These are phyloP conservation scores for Trypanosoma avium DNA, from an alignment of 208 protist species.

Conservation along the genomic window DNA sequence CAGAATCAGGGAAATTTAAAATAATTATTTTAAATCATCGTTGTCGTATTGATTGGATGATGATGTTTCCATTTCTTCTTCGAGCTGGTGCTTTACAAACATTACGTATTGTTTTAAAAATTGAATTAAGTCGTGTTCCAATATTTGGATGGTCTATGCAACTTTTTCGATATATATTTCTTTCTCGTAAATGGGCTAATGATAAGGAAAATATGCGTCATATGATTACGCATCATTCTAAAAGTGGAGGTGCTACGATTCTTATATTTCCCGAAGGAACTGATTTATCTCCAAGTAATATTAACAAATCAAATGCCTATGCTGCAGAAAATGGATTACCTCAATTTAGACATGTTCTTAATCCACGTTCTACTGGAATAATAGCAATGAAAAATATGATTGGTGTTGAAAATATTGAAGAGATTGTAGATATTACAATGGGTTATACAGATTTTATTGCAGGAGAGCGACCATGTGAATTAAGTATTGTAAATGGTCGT, in stretches of 20 bases:
- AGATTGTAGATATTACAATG: constrained; percentile 81
- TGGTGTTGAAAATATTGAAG: constrained; percentile 59
- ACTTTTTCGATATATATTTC: constrained; percentile 82
- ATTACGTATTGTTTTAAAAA: constrained; percentile 78
- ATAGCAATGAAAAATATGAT: constrained; percentile 73
- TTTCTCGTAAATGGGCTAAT: constrained; percentile 68
- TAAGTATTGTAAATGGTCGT: constrained; percentile 64
- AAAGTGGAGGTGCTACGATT: constrained; percentile 38
- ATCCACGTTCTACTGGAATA: constrained; percentile 77
- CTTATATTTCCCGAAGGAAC: constrained; percentile 89
- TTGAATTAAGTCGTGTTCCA: constrained; percentile 45
- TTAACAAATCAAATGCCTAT: constrained; percentile 63
- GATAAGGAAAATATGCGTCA: constrained; percentile 63
- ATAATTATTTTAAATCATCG: constrained; percentile 89
- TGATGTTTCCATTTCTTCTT: constrained; percentile 44
- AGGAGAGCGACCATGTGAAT: constrained; percentile 63
- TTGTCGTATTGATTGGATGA: constrained; percentile 68
- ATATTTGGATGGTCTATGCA: constrained; percentile 81
- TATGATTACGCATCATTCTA: constrained; percentile 58
- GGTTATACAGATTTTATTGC: constrained; percentile 73
- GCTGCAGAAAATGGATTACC: constrained; percentile 52
- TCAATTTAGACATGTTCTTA: constrained; percentile 73
- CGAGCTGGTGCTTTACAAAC: constrained; percentile 22
- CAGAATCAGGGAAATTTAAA: constrained; percentile 65
- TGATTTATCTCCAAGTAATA: constrained; percentile 70